Percentiles rank a stretch among this genome's conserved stretches.
phyloP scores from a whole-genome alignment of 2,329 filamentous ascomycete species.

The Aureobasidium zeae region DNA sequence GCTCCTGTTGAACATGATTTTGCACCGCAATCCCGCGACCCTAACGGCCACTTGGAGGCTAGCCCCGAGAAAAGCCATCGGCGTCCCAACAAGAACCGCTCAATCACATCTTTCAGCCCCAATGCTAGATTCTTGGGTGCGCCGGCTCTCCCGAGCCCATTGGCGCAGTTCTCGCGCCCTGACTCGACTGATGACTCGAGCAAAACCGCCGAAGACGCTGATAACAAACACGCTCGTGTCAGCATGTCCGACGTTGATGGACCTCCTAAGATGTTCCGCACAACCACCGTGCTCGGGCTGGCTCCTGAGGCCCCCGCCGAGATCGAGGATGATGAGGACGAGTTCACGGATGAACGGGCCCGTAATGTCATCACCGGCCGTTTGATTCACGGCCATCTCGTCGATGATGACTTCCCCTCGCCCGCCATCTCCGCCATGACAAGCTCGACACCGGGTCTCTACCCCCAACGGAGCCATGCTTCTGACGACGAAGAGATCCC shows the following conservation, averaged over 20 bases:
- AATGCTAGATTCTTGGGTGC: slow-evolving; percentile 23
- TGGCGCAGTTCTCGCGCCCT: slow-evolving; percentile 25
- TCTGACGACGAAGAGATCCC: slow-evolving; percentile 47
- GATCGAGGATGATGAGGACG: slow-evolving; percentile 22
- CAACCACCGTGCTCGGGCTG: slow-evolving; percentile 23
- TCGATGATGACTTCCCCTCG: slow-evolving; percentile 85
- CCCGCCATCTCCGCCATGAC: slow-evolving; percentile 58
- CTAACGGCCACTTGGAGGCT: slow-evolving; percentile 11
- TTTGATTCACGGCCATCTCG: slow-evolving; percentile 86
- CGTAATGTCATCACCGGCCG: slow-evolving; percentile 86
- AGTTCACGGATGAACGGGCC: slow-evolving; percentile 47
- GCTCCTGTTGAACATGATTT: slow-evolving; percentile 24
- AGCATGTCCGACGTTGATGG: not conserved
- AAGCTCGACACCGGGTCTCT: slow-evolving; percentile 45
- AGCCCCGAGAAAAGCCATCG: slow-evolving; percentile 4
- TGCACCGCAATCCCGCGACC: slow-evolving; percentile 19
- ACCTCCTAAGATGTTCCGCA: slow-evolving; percentile 18
- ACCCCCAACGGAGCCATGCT: slow-evolving; percentile 28
- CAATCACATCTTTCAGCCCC: slow-evolving; percentile 19
- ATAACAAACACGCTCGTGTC: not conserved
- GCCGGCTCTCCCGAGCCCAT: slow-evolving; percentile 24
- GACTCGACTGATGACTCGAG: slow-evolving; percentile 21
- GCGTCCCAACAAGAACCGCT: slow-evolving; percentile 17
- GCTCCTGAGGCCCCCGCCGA: slow-evolving; percentile 27
- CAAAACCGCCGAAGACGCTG: not conserved